Percentiles rank a stretch among this genome's conserved stretches.
phyloP scores from a whole-genome alignment of 371 early-diverging fungal genomes.

The Mucor piriformis region DNA sequence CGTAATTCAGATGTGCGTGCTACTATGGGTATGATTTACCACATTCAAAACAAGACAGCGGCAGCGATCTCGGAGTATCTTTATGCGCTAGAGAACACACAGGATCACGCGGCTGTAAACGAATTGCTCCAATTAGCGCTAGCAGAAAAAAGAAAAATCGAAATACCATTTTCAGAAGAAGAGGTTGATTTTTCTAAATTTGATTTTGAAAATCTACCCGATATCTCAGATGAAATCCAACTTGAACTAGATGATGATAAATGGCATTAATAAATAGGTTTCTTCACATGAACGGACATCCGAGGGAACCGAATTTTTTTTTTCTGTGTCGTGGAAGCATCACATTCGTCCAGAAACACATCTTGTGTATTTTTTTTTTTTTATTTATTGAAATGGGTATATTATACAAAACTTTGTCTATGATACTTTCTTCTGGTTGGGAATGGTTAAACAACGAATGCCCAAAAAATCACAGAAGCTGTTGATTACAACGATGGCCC shows the following conservation, averaged over 20 bases:
- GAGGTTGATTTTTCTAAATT: not conserved
- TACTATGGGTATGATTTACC: slow-evolving; percentile 58
- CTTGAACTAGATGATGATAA: no score
- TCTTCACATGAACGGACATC: no score
- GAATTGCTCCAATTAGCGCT: slow-evolving; percentile 18
- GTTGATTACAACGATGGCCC: slow-evolving; percentile 86
- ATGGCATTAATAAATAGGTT: no score
- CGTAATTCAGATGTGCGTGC: slow-evolving; percentile 37
- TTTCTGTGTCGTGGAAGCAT: not conserved
- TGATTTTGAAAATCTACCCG: not conserved
- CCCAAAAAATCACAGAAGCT: slow-evolving; percentile 84
- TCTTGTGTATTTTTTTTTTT: not conserved
- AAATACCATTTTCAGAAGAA: not conserved
- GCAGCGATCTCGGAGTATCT: slow-evolving; percentile 63
- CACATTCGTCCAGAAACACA: not conserved
- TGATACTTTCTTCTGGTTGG: slow-evolving; percentile 35
- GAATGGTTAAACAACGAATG: slow-evolving; percentile 85
- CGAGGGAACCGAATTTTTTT: not conserved
- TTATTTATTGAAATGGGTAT: no score
- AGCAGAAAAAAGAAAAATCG: not conserved
- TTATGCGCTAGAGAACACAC: slow-evolving; percentile 31
- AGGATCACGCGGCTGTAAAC: slow-evolving; percentile 1
- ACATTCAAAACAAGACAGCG: slow-evolving; percentile 44
- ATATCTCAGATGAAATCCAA: no score
- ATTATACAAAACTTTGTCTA: no score